Base-by-base conservation (phyloP, 2,329 filamentous ascomycete species). In the Ophiocordyceps camponoti-floridani region DNA sequence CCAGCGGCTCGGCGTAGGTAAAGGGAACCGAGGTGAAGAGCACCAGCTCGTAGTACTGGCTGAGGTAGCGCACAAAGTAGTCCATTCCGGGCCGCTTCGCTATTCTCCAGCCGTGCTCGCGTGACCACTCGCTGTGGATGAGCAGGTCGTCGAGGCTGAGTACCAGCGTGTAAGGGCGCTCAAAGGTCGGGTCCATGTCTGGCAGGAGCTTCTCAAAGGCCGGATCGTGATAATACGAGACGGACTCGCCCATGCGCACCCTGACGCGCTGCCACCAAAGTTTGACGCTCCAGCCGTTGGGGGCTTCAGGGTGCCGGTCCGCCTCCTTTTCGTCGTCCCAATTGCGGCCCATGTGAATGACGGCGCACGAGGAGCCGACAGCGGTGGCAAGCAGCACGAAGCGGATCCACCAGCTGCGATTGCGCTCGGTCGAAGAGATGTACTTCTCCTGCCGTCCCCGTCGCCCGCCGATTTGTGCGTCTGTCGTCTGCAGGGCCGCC, bases 1-100 rank as follows among this genome's bases (percentile, higher is more conserved):
- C 77, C 44, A 98, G 74, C 23, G 86, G 85, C 53, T 95, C 87
- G 27, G 80, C 89, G 10, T 19, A n/a, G 58, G 85, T 82, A 56
- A 79, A 85, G 1, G 89, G 87, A 42, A 91, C 81, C 37, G 77
- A 84, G 30, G 91, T 98, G 67, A 96, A 98, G 51, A 98, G 77
- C 44, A 96, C 91, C 45, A 98, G 72, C 63, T 98, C 91, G 59
- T 95, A 98, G 72, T 98, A 96, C 62, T 95, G 88, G 64, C 84
- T 89, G 43, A 98, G 74, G 62, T 98, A 98, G 57, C 85, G 84
- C 50, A 98, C 68, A 68, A 98, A 98, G 68, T 98, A 98, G 66
- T 98, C 91, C 49, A 93, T 76, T 41, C 91, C 91, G 33, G 91
- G 91, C 43, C 91, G 77, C 69, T 98, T 98, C 27, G 91, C 91